phyloP scores from a whole-genome alignment of 768 basidiomycete genomes.

The Suillus clintonianus region DNA sequence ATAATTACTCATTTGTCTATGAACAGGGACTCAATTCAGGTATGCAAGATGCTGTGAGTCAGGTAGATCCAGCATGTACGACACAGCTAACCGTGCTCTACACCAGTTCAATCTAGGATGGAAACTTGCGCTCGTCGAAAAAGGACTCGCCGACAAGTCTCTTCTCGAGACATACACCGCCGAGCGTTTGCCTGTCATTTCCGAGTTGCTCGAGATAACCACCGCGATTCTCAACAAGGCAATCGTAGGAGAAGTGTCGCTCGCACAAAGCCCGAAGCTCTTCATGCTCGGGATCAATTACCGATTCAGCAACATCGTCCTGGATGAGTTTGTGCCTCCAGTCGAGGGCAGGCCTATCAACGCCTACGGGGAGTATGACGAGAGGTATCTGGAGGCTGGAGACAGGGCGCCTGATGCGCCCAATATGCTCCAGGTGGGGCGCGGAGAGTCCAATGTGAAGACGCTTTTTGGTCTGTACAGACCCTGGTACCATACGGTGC shows the following conservation, averaged over 20 bases:
- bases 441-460: constrained; percentile 8
- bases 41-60: constrained; percentile 40
- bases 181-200: constrained; percentile 45
- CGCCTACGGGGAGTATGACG: constrained; percentile 9
- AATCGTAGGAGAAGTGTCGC: too few relatives aligned
- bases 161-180: constrained; percentile 38
- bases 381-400: constrained; percentile 9
- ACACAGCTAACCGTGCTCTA: not conserved
- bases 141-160: constrained; percentile 17
- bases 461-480: constrained; percentile 31
- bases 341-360: not conserved
- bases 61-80: not conserved
- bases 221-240: constrained; percentile 31
- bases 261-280: too few relatives aligned
- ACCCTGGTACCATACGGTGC: constrained; percentile 11
- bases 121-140: constrained; percentile 27
- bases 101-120: constrained; percentile 22
- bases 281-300: constrained; percentile 33
- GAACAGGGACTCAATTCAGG: constrained; percentile 38
- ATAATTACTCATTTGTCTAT: not conserved
- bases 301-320: constrained; percentile 12
- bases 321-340: constrained; percentile 1
- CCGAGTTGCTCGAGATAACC: constrained; percentile 39
- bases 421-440: constrained; percentile 17
- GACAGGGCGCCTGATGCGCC: constrained; percentile 10